Conservation (phyloP, 208 protist genomes). For the Trypanosoma scelopori region DNA sequence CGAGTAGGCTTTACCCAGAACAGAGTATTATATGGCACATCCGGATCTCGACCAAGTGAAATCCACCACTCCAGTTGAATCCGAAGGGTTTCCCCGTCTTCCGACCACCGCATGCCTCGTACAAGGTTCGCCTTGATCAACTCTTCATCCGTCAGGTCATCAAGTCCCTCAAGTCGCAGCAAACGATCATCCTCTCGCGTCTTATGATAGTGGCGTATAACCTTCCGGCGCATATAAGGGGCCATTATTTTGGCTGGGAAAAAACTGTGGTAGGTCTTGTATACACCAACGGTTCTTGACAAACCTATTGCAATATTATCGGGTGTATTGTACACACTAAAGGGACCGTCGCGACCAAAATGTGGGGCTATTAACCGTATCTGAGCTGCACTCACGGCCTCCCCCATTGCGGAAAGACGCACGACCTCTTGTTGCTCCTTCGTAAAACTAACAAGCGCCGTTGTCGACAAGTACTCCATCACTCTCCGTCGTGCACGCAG, state of each 20-base stretch:
- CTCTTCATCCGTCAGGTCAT: slow-evolving; percentile 75
- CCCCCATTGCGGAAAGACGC: slow-evolving; percentile 64
- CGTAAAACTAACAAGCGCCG: slow-evolving; percentile 75
- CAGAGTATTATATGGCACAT: slow-evolving; percentile 87
- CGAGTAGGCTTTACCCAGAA: slow-evolving; percentile 90
- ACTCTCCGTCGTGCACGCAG: slow-evolving; percentile 77
- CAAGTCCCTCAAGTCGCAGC: slow-evolving; percentile 78
- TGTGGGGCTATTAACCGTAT: slow-evolving; percentile 77
- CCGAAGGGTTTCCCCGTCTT: slow-evolving; percentile 75
- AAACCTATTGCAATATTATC: slow-evolving; percentile 72
- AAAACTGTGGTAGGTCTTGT: slow-evolving; percentile 74
- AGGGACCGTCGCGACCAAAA: slow-evolving; percentile 72
- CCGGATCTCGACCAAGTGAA: slow-evolving; percentile 65
- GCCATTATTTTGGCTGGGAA: slow-evolving; percentile 60
- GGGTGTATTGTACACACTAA: slow-evolving; percentile 85
- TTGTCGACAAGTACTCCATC: slow-evolving; percentile 86
- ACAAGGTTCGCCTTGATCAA: slow-evolving; percentile 84
- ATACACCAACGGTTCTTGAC: slow-evolving; percentile 66
- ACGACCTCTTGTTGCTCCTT: slow-evolving; percentile 83
- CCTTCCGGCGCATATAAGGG: slow-evolving; percentile 60
- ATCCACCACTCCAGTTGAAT: slow-evolving; percentile 90
- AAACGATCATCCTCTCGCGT: slow-evolving; percentile 82
- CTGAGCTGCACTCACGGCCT: slow-evolving; percentile 73
- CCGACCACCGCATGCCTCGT: slow-evolving; percentile 88
- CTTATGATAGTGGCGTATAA: slow-evolving; percentile 79